Evolutionary conservation across 805 yeast genomes (phyloP).

Genomic region (Torulaspora delbrueckii): DNA sequence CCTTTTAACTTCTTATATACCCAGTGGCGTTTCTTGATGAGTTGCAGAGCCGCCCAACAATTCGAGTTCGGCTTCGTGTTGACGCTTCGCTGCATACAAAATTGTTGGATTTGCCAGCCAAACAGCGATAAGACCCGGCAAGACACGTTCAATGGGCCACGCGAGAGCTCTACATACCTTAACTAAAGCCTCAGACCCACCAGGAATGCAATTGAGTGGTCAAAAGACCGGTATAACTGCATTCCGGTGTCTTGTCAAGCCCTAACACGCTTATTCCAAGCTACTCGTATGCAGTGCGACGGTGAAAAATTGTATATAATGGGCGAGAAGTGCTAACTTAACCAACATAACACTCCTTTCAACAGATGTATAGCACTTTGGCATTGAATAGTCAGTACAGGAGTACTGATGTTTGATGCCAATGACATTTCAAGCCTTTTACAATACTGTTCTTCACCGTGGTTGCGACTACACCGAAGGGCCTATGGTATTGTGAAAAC

Average conservation of each 20-base stretch:
- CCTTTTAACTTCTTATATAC: not conserved
- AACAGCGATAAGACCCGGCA: not conserved
- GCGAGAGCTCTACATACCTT: not conserved
- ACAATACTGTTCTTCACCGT: slow-evolving; percentile 25
- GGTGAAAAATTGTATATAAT: not conserved
- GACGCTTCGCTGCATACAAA: slow-evolving; percentile 1
- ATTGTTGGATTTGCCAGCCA: slow-evolving; percentile 7
- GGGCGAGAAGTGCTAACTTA: not conserved
- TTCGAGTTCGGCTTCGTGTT: slow-evolving; percentile 6
- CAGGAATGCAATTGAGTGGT: not conserved
- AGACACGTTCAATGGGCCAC: not conserved
- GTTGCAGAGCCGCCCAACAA: slow-evolving; percentile 6
- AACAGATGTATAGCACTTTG: not conserved
- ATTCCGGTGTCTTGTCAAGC: not conserved
- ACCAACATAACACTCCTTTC: not conserved
- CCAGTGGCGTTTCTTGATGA: not conserved
- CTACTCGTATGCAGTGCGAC: not conserved
- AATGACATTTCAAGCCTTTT: slow-evolving; percentile 32
- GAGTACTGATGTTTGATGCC: slow-evolving; percentile 9
- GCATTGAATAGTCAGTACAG: not conserved
- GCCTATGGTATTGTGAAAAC: slow-evolving; percentile 33
- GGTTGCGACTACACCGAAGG: slow-evolving; percentile 34
- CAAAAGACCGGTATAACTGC: not conserved
- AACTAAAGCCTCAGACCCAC: not conserved
- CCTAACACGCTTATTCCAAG: not conserved